Base-by-base conservation (phyloP, 108 stramenopile species). In the Phaeodactylum tricornutum region DNA sequence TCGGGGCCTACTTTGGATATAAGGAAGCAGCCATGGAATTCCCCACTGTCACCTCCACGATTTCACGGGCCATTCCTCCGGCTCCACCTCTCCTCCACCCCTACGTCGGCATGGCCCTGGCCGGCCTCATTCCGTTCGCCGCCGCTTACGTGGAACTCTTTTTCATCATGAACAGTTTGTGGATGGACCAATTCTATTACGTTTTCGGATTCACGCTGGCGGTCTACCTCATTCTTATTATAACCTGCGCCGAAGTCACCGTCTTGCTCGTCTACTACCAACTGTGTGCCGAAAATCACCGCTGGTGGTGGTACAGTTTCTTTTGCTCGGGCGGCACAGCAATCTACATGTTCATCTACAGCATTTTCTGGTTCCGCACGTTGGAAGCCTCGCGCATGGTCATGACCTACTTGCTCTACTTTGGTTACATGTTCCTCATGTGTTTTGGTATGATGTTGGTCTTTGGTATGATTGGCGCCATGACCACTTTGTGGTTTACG, bases 181-280 rank as follows among this genome's bases (percentile, higher is more conserved):
- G 97, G 97, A 95, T 98, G 94, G 96, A 96, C 61, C 90, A 95
- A 58, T 98, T 91, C 87, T 98, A 97, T 81, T 97, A 97, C 61
- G 96, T 98, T 46, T 98, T 98, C 72, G 96, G 97, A 21, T 96
- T 98, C 77, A 87, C 94, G 5, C 73, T 98, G 41, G 70, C 89
- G 33, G 96, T 97, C 21, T 96, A 82, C 76, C 21, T 95, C 43
- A 98, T 98, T 59, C 71, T 98, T 27, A 63, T 93, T 31, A 58
- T 96, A 31, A 97, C 95, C 7, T 94, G 94, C 53, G 95, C 95
- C 16, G 96, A 97, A 66, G 86, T 96, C 52, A 88, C 96, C 21
- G 90, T 97, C 36, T 80, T 98, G 9, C 63, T 97, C 74, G 77
- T 79, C 37, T 98, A 98, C 84, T 97, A 96, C 84, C 96, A 97